Conservation (phyloP, 345 rosid species). For the Erucastrum elatum region DNA sequence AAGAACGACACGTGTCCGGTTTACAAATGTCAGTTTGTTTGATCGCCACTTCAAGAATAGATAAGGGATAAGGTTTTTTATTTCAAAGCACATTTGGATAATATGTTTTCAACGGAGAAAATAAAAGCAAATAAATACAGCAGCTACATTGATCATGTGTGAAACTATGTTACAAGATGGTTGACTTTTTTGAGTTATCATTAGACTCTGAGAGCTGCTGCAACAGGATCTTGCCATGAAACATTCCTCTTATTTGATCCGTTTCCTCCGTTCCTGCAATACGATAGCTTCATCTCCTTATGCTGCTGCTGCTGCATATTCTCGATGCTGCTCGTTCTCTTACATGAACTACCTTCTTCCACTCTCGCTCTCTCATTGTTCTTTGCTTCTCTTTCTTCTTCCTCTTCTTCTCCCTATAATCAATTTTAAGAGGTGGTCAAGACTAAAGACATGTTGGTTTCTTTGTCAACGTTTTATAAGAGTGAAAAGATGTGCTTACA, state of each 20-base stretch:
- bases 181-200: neutral
- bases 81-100: neutral
- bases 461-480: neutral
- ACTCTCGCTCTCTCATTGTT: slow-evolving; percentile 33
- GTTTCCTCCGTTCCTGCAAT: slow-evolving; percentile 60
- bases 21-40: slow-evolving; percentile 3
- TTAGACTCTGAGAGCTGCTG: slow-evolving; percentile 64
- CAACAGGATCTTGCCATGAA: slow-evolving; percentile 87
- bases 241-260: slow-evolving; percentile 84
- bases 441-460: neutral
- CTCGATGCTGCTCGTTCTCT: slow-evolving; percentile 43
- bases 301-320: neutral
- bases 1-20: slow-evolving; percentile 16
- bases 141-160: slow-evolving; percentile 4
- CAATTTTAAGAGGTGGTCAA: neutral
- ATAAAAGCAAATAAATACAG: slow-evolving; percentile 14
- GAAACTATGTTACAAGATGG: neutral
- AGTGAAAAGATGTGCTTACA: slow-evolving; percentile 43
- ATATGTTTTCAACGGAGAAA: slow-evolving; percentile 13
- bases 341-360: slow-evolving; percentile 46
- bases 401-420: slow-evolving; percentile 74
- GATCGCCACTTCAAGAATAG: slow-evolving; percentile 19
- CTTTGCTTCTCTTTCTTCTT: slow-evolving; percentile 15
- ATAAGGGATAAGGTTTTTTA: slow-evolving; percentile 9
- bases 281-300: slow-evolving; percentile 22